Conservation (phyloP, 768 basidiomycete species). For the Arthromyces matolae region DNA sequence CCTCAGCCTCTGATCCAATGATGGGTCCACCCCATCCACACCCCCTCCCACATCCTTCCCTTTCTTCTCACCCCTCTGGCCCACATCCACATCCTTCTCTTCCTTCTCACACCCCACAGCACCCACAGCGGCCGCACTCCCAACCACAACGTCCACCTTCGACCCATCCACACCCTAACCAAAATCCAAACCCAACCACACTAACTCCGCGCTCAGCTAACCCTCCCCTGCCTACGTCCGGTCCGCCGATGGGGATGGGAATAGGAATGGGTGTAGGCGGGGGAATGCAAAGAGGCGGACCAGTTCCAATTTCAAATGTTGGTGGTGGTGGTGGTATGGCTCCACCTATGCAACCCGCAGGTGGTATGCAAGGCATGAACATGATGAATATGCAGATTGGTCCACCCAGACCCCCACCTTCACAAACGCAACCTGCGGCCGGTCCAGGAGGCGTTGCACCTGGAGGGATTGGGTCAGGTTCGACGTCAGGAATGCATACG, state of each 20-base stretch:
- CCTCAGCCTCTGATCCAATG: no score
- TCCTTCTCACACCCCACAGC: constrained; percentile 24
- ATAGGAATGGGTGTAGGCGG: neutral
- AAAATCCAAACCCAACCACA: neutral
- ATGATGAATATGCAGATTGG: constrained; percentile 27
- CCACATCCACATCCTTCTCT: neutral
- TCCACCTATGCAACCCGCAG: no score
- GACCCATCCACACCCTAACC: constrained; percentile 8
- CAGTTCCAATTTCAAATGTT: no score
- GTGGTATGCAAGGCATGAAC: no score
- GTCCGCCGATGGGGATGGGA: constrained; percentile 19
- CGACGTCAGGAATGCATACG: neutral
- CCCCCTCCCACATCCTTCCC: neutral
- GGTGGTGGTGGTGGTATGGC: no score
- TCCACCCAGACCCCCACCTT: no score
- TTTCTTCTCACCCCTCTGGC: neutral
- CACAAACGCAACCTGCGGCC: constrained; percentile 21
- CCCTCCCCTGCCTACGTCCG: neutral
- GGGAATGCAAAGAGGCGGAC: no score
- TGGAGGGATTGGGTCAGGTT: neutral
- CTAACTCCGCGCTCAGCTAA: neutral
- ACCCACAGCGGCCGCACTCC: constrained; percentile 55
- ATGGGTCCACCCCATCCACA: neutral
- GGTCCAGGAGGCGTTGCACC: neutral
- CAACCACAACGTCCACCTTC: constrained; percentile 34